phyloP scores from a whole-genome alignment of 2,329 filamentous ascomycete species.

The Massarina eburnea region DNA sequence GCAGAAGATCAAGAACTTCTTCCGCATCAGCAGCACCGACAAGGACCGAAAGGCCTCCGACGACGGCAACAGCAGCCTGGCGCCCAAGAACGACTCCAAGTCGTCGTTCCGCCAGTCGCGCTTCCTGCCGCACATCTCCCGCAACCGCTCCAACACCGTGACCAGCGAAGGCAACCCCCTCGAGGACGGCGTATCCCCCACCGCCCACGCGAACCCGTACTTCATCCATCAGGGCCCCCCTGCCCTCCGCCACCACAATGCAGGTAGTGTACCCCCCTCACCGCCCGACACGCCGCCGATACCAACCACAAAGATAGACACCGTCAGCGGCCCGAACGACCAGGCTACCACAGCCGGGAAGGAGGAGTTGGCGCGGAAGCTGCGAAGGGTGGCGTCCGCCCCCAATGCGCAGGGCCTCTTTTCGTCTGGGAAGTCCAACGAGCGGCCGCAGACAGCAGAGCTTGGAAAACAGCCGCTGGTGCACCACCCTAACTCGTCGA shows the following conservation, averaged over 20 bases:
- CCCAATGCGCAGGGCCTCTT: constrained; percentile 97
- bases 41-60: constrained; percentile 43
- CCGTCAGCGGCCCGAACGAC: constrained; percentile 64
- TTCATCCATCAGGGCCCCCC: constrained; percentile 96
- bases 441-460: constrained; percentile 80
- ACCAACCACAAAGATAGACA: constrained; percentile 61
- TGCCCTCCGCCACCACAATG: constrained; percentile 90
- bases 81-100: constrained; percentile 63
- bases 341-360: constrained; percentile 77
- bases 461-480: constrained; percentile 78
- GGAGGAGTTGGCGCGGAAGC: constrained; percentile 89
- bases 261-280: constrained; percentile 87
- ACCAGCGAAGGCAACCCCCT: constrained; percentile 90
- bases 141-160: constrained; percentile 86
- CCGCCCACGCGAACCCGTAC: constrained; percentile 93
- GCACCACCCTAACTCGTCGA: constrained; percentile 56
- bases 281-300: constrained; percentile 86
- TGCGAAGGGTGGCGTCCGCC: constrained; percentile 91
- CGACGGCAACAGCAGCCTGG: constrained; percentile 39
- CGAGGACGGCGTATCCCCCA: constrained; percentile 87
- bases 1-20: constrained; percentile 69
- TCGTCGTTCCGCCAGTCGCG: constrained; percentile 78
- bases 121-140: constrained; percentile 84
- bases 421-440: constrained; percentile 49
- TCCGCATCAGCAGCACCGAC: constrained; percentile 61